Evolutionary conservation across 257 asterid genomes (phyloP).

Genomic region (Mitragyna speciosa): DNA sequence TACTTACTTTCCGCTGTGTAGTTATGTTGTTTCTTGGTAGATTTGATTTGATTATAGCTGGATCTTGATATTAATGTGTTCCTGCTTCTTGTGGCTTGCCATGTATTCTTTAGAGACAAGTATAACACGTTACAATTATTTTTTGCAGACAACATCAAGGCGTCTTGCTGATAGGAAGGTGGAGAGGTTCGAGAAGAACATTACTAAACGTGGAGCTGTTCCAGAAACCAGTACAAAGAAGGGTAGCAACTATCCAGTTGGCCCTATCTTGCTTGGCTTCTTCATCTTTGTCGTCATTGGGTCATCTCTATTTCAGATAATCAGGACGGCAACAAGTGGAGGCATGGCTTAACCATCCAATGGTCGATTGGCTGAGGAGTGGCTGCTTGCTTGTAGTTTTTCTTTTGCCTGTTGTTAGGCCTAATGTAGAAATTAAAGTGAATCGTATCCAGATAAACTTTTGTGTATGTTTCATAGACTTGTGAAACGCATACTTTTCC

Average conservation of each 20-base stretch:
- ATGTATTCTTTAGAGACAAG: too few relatives aligned
- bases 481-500: neutral
- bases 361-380: neutral
- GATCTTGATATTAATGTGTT: neutral
- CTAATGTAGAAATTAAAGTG: constrained; percentile 21
- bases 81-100: neutral
- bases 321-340: constrained; percentile 90
- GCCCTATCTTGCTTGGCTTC: constrained; percentile 91
- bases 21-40: too few relatives aligned
- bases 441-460: constrained; percentile 6
- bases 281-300: constrained; percentile 92
- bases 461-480: neutral
- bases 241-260: constrained; percentile 75
- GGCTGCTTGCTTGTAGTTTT: constrained; percentile 5
- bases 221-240: constrained; percentile 76
- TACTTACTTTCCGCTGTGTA: too few relatives aligned
- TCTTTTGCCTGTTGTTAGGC: constrained; percentile 22
- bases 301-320: constrained; percentile 88
- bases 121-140: neutral
- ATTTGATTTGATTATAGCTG: neutral
- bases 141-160: constrained; percentile 78
- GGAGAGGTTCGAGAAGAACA: constrained; percentile 88
- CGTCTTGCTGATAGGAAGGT: constrained; percentile 87
- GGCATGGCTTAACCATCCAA: constrained; percentile 62
- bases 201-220: constrained; percentile 77